A percentile compares a stretch with the other conserved stretches of the same genome.
Conservation (phyloP, 1,284 basidiomycete species). For the Cryptococcus neoformans region DNA sequence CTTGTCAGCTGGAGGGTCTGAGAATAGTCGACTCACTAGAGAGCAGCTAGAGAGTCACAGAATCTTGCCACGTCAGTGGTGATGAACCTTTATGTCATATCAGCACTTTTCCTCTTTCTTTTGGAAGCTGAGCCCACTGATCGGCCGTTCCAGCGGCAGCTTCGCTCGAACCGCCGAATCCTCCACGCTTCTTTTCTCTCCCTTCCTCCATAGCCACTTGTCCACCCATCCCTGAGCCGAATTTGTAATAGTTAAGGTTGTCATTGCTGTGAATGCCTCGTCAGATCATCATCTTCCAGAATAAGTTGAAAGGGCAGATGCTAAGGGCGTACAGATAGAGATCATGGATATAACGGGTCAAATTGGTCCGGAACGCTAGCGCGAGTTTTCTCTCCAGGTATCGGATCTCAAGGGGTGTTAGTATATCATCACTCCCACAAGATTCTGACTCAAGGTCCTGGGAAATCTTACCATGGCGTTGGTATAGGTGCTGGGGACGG, state of each 20-base stretch:
- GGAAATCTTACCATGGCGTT: constrained; percentile 74
- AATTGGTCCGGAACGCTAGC: constrained; percentile 74
- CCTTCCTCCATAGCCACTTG: constrained; percentile 10
- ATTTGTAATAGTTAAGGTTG: constrained; percentile 56
- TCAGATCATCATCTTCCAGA: not conserved
- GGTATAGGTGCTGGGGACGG: constrained; percentile 90
- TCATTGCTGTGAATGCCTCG: constrained; percentile 35
- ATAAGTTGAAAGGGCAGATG: not conserved
- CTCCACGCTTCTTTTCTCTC: constrained; percentile 2
- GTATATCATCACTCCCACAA: not conserved
- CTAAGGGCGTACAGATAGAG: constrained; percentile 67
- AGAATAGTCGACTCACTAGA: constrained; percentile 64
- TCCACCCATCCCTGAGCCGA: constrained; percentile 49
- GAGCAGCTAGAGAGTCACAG: constrained; percentile 78
- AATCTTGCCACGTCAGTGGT: constrained; percentile 91
- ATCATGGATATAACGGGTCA: constrained; percentile 90
- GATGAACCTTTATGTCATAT: constrained; percentile 58
- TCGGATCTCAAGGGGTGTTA: constrained; percentile 60
- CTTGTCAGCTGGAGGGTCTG: constrained; percentile 5
- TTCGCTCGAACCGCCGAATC: constrained; percentile 48
- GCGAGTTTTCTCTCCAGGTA: constrained; percentile 89
- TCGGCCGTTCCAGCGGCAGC: constrained; percentile 66
- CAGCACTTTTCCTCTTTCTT: constrained; percentile 10
- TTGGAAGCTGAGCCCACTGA: constrained; percentile 52
- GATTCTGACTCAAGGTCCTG: not conserved